Evolutionary conservation across 805 yeast genomes (phyloP), one percentile per base, ranked within the genome.

Genomic region (Clavispora carvajalis): DNA sequence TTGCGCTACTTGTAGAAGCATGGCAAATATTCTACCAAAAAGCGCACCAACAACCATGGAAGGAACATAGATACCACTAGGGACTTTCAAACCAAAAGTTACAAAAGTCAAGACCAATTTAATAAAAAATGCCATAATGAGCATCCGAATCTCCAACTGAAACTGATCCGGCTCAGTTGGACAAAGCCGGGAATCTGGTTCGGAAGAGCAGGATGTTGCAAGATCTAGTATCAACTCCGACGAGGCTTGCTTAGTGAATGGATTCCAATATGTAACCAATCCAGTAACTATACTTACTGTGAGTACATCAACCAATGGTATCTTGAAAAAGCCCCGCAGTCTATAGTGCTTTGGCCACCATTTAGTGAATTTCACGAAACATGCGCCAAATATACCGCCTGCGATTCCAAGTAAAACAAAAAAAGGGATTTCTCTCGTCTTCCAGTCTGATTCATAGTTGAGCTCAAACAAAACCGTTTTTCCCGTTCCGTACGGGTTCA

Each of bases 31-130:
- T 9, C 82, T 53, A 2, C 83, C 83, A 60, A 85, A 83, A 0
- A 95, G 77, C 0, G 97, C 96, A 22, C 98, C 98, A 2, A 87
- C 82, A 0, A 95, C 88, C 95, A 91, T 86, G 2, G 95, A 85
- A 2, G 98, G 98, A 41, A 90, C 95, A 63, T 91, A 83, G 5
- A 90, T 86, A 13, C 98, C 98, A 18, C 96, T 93, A 0, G 98
- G 98, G 1, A 89, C 87, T 60, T 83, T 86, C 44, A 87, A 79
- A 3, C 96, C 96, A 59, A 91, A 91, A 0, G 97, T 83, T 8
- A 90, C 69, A 21, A 88, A 75, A n/a, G 90, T 85, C 22, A 77
- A 56, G 3, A 67, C 41, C 1, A 70, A 45, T 45, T 77, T 77
- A 34, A 73, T 55, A 3, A 65, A 44, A 26, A 77, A 60, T 3